Conservation (phyloP, 306 rosid species). For the Citrullus amarus region DNA sequence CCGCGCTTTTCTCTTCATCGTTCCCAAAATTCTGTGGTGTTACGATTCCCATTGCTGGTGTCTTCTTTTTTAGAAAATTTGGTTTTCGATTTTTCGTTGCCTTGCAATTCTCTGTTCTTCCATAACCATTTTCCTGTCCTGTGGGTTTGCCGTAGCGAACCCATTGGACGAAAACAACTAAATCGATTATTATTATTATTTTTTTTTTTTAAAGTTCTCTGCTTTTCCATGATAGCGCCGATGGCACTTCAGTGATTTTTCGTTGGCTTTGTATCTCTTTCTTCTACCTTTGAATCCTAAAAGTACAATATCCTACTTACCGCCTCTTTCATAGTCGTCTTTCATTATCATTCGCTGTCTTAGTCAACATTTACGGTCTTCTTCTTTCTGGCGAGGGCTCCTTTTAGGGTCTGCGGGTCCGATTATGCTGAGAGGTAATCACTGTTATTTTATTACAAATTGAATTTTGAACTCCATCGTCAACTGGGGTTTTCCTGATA, state of each 20-base stretch:
- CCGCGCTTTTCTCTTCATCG: constrained; percentile 11
- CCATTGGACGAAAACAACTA: not conserved
- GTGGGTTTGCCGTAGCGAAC: constrained; percentile 4
- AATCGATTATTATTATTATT: not conserved
- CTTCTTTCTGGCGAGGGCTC: not conserved
- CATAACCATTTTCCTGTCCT: not conserved
- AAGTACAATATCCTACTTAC: constrained; percentile 18
- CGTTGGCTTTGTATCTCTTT: not conserved
- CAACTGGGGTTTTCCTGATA: constrained; percentile 3
- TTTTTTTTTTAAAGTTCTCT: not conserved
- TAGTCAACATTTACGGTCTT: constrained; percentile 33
- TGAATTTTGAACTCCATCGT: not conserved
- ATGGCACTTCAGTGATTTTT: constrained; percentile 12
- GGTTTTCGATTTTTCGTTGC: not conserved
- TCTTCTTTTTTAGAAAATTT: not conserved
- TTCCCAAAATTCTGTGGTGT: not conserved
- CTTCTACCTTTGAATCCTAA: constrained; percentile 22
- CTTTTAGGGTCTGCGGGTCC: constrained; percentile 18
- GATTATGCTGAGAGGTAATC: constrained; percentile 22
- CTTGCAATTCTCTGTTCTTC: not conserved
- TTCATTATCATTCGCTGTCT: constrained; percentile 1
- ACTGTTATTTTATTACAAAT: constrained; percentile 11
- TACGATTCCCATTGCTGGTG: not conserved
- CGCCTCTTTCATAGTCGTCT: not conserved
- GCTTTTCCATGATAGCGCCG: not conserved